phyloP scores from a whole-genome alignment of 2,329 filamentous ascomycete species.

The Hymenoscyphus fraxineus region DNA sequence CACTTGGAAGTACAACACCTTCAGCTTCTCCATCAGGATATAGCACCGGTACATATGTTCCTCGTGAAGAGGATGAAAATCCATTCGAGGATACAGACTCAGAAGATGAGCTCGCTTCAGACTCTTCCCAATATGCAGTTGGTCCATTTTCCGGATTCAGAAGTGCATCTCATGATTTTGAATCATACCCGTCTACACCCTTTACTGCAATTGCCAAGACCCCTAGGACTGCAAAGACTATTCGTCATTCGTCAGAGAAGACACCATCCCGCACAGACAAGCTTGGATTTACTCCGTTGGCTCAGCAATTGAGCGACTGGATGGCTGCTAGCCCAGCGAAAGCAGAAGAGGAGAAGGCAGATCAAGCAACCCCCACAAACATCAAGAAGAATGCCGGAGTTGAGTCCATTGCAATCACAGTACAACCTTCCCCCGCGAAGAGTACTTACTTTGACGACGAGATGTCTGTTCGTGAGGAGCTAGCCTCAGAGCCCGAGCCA shows the following conservation, averaged over 20 bases:
- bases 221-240: constrained; percentile 23
- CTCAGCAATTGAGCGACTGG: constrained; percentile 60
- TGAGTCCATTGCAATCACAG: constrained; percentile 5
- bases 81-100: constrained; percentile 49
- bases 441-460: constrained; percentile 59
- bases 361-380: constrained; percentile 19
- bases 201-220: constrained; percentile 24
- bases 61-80: constrained; percentile 47
- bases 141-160: constrained; percentile 27
- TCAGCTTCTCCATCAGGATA: constrained; percentile 23
- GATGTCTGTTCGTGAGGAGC: constrained; percentile 47
- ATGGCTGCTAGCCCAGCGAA: constrained; percentile 54
- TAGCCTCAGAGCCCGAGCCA: constrained; percentile 25
- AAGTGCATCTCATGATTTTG: constrained; percentile 32
- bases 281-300: constrained; percentile 61
- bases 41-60: constrained; percentile 35
- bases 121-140: constrained; percentile 28
- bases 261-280: constrained; percentile 25
- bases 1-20: constrained; percentile 24
- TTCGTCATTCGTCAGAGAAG: constrained; percentile 5
- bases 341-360: constrained; percentile 20
- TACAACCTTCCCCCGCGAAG: constrained; percentile 36
- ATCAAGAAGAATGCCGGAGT: background rate
- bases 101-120: constrained; percentile 48
- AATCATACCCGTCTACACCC: constrained; percentile 42